phyloP scores from a whole-genome alignment of 208 protist species.

The Crithidia thermophila region DNA sequence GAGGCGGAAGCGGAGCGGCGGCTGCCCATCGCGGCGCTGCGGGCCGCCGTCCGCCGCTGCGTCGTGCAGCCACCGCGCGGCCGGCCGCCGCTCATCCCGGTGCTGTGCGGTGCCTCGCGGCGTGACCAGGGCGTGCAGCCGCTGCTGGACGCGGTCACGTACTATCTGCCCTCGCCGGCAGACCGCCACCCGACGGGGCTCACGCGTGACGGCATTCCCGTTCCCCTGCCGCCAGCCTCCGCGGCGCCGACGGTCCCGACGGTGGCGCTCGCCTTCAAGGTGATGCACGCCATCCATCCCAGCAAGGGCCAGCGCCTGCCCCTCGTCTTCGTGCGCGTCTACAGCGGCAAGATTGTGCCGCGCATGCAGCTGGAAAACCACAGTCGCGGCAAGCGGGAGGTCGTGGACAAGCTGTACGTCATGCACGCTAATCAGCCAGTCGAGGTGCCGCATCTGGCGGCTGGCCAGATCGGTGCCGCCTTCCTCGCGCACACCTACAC shows the following conservation, averaged over 20 bases:
- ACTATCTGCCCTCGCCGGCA: constrained; percentile 93
- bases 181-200: constrained; percentile 72
- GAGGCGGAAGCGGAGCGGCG: constrained; percentile 66
- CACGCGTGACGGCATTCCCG: constrained; percentile 41
- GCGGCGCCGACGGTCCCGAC: constrained; percentile 47
- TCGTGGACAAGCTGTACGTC: constrained; percentile 88
- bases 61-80: constrained; percentile 36
- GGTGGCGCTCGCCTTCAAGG: constrained; percentile 94
- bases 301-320: constrained; percentile 71
- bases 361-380: constrained; percentile 76
- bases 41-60: constrained; percentile 64
- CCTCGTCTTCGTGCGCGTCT: constrained; percentile 93
- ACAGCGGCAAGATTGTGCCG: constrained; percentile 80
- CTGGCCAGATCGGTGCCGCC: constrained; percentile 82
- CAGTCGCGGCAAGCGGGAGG: constrained; percentile 49
- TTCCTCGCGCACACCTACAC: constrained; percentile 73
- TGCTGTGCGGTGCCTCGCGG: constrained; percentile 92
- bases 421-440: constrained; percentile 84
- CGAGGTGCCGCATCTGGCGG: constrained; percentile 71
- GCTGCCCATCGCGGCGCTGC: constrained; percentile 55
- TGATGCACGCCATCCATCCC: constrained; percentile 66
- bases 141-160: constrained; percentile 87
- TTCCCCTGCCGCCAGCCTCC: constrained; percentile 48
- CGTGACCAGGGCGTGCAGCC: constrained; percentile 93
- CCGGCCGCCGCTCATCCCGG: constrained; percentile 58